Percentiles rank a stretch among this genome's conserved stretches.
These are phyloP conservation scores for Colletotrichum aenigma DNA, from an alignment of 2,329 filamentous ascomycete genomes.

Conservation along the genomic window DNA sequence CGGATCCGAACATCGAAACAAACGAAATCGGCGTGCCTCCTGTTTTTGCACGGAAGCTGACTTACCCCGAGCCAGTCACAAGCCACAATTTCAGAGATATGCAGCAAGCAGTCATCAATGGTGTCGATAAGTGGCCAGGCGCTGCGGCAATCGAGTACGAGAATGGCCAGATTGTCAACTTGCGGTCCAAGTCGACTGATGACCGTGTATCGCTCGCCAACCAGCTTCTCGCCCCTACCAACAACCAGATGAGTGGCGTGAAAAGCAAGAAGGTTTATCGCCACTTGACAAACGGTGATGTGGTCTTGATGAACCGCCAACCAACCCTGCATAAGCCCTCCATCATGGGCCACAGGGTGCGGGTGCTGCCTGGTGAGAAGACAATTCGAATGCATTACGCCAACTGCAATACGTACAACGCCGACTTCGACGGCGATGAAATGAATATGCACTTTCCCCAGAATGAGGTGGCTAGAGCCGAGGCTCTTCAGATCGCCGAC, in stretches of 20 bases:
- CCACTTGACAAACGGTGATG: slow-evolving; percentile 94
- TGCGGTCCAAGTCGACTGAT: slow-evolving; percentile 85
- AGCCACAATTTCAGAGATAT: slow-evolving; percentile 96
- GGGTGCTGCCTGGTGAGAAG: slow-evolving; percentile 91
- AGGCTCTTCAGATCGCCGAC: slow-evolving; percentile 91
- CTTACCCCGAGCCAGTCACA: slow-evolving; percentile 96
- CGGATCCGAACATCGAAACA: slow-evolving; percentile 97
- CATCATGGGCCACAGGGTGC: slow-evolving; percentile 96
- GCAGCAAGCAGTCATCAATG: slow-evolving; percentile 95
- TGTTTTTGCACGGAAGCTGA: slow-evolving; percentile 96
- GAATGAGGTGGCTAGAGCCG: slow-evolving; percentile 90
- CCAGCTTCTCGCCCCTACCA: slow-evolving; percentile 86
- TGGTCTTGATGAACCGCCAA: slow-evolving; percentile 98
- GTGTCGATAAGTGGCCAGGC: slow-evolving; percentile 90
- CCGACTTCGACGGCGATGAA: slow-evolving; percentile 98
- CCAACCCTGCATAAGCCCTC: slow-evolving; percentile 98
- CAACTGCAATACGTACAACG: slow-evolving; percentile 99
- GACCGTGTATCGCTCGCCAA: slow-evolving; percentile 91
- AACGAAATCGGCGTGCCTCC: slow-evolving; percentile 98
- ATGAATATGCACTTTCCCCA: slow-evolving; percentile 99
- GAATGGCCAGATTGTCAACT: slow-evolving; percentile 86
- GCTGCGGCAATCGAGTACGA: slow-evolving; percentile 96
- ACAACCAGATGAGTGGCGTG: slow-evolving; percentile 72
- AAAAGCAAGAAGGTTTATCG: slow-evolving; percentile 96
- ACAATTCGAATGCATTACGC: slow-evolving; percentile 99